These are phyloP conservation scores for Geotrichum klebahnii DNA, from an alignment of 1,139 yeast genomes.

Conservation along the genomic window DNA sequence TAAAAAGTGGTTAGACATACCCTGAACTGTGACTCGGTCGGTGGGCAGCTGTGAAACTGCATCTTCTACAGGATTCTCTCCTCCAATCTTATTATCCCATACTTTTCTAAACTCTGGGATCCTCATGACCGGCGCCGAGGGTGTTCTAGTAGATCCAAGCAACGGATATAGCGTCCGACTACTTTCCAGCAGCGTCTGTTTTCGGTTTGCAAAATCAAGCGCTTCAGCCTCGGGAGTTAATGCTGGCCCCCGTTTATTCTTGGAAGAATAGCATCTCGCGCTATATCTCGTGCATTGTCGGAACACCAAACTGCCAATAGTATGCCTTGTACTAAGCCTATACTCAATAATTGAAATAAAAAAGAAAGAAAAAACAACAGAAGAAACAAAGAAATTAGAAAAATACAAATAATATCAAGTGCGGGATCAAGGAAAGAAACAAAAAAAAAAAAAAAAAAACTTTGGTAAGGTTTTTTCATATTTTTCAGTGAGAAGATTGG, in stretches of 20 bases:
- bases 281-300: too few species aligned
- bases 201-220: slow-evolving; percentile 46
- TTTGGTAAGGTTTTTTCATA: neutral
- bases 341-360: slow-evolving; percentile 3
- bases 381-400: too few species aligned
- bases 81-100: slow-evolving; percentile 25
- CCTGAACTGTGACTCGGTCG: slow-evolving; percentile 44
- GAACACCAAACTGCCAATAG: too few species aligned
- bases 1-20: too few species aligned
- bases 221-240: slow-evolving; percentile 34
- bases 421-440: too few species aligned
- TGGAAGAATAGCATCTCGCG: too few species aligned
- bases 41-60: too few species aligned
- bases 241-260: slow-evolving; percentile 16
- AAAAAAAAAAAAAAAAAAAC: too few species aligned
- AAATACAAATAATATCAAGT: too few species aligned
- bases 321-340: too few species aligned
- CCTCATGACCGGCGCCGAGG: slow-evolving; percentile 20
- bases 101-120: slow-evolving; percentile 27
- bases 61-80: slow-evolving; percentile 17
- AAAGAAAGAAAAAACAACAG: neutral
- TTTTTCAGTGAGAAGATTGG: slow-evolving; percentile 28
- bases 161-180: slow-evolving; percentile 28
- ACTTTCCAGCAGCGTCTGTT: slow-evolving; percentile 27
- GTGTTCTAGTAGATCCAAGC: slow-evolving; percentile 19